Base-by-base conservation (phyloP, 495 filamentous ascomycete genomes). In the Pseudotulostoma volvatum region DNA sequence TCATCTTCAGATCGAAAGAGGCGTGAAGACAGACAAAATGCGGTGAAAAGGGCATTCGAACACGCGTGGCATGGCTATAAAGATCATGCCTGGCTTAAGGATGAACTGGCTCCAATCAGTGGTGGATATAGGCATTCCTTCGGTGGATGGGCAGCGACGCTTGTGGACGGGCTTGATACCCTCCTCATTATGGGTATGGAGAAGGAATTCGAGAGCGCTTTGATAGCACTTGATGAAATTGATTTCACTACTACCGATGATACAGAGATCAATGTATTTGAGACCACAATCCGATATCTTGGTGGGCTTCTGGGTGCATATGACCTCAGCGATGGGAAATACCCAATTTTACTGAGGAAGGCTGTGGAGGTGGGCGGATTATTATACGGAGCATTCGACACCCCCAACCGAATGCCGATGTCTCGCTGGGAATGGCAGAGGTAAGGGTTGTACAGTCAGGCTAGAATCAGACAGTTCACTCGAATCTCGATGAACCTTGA, bases 371-470 rank as follows among this genome's bases (percentile, higher is more conserved):
- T 99, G 30, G 92, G 74, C 7, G 82, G 94, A 42, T 70, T 99
- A 37, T 57, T 97, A 23, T 93, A 85, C 62, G 74, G 81, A 41
- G 77, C 82, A 7, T 99, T 99, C 55, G 90, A 99, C 54, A 96
- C 90, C 9, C 83, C 84, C 1, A 96, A 96, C 51, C 70, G 84
- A 38, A 92, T 99, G 84, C 90, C 88, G 7, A 53, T 42, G 1
- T 31, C 40, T 7, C 40, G 40, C 7, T 42, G 40, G 40, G 28
- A 37, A 9, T 42, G 40, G 40, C 30, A 42, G 28, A 34, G 19
- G 40, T 42, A 31, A 28, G 23, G 23, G 23, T 11, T 13, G 39
- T 36, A n/a, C n/a, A n/a, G n/a, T n/a, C n/a, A n/a, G n/a, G n/a
- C n/a, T n/a, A n/a, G n/a, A n/a, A n/a, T n/a, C n/a, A n/a, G n/a